Conservation (phyloP, 192 early-diverging fungal genomes). For the Fimicolochytrium jonesii region DNA sequence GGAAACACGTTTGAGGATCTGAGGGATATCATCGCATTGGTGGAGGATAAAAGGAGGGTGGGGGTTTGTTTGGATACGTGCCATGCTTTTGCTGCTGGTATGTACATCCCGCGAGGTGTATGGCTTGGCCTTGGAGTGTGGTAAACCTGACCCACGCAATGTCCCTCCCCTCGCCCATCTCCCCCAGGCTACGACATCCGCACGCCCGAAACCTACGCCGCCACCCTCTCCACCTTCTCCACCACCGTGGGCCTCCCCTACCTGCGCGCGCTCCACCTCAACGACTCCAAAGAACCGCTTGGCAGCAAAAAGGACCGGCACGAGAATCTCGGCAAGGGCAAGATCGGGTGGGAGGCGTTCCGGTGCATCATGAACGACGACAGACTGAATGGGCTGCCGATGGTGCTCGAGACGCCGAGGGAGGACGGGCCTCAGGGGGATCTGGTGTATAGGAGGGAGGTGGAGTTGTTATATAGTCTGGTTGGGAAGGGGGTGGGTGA, state of each 20-base stretch:
- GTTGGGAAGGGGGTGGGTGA: constrained; percentile 17
- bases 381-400: constrained; percentile 43
- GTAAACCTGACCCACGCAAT: too few species aligned
- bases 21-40: constrained; percentile 35
- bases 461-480: constrained; percentile 28
- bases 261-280: constrained; percentile 52
- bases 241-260: constrained; percentile 42
- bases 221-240: constrained; percentile 39
- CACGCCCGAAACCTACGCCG: constrained; percentile 39
- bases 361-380: constrained; percentile 50
- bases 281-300: constrained; percentile 46
- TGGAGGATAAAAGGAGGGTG: constrained; percentile 47
- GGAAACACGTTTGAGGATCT: constrained; percentile 49
- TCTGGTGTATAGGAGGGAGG: constrained; percentile 24
- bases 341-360: constrained; percentile 50
- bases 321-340: constrained; percentile 52
- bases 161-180: too few species aligned
- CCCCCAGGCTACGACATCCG: constrained; percentile 50
- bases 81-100: constrained; percentile 49
- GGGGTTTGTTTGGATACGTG: constrained; percentile 62
- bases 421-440: constrained; percentile 17
- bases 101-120: too few species aligned
- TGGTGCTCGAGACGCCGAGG: constrained; percentile 52
- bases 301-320: constrained; percentile 46
- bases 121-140: too few species aligned